phyloP scores from a whole-genome alignment of 495 filamentous ascomycete species.

The Astrothelium subdiscretum region DNA sequence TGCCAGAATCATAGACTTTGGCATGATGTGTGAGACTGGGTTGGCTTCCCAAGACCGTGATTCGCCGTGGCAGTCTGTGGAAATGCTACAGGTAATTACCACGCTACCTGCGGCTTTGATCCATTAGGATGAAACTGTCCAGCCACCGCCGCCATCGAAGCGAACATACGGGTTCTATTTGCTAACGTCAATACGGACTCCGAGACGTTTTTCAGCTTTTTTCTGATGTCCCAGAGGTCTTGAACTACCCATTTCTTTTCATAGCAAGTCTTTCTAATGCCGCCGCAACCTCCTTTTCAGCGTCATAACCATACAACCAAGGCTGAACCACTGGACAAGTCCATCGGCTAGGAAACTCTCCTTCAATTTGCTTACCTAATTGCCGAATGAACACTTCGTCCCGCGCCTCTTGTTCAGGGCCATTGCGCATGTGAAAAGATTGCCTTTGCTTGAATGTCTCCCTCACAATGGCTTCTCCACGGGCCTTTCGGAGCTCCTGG shows the following conservation, averaged over 20 bases:
- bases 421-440: constrained; percentile 18
- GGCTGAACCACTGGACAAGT: constrained; percentile 21
- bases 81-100: no score
- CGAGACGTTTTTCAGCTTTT: not conserved
- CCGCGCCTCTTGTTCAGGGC: constrained; percentile 17
- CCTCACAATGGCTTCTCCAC: constrained; percentile 19
- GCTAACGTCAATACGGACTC: not conserved
- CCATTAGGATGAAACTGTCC: no score
- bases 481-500: constrained; percentile 16
- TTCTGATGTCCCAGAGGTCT: not conserved
- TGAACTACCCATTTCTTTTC: not conserved
- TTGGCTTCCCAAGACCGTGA: no score
- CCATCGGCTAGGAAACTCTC: constrained; percentile 20
- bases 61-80: no score
- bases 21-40: no score
- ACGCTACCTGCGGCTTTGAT: no score
- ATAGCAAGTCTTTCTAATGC: constrained; percentile 4
- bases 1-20: not conserved
- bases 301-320: constrained; percentile 24
- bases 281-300: constrained; percentile 11
- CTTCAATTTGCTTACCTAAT: constrained; percentile 17
- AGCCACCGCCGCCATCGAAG: no score
- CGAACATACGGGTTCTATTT: not conserved
- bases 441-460: constrained; percentile 21
- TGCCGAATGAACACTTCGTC: constrained; percentile 18